Conservation (phyloP, 2,329 filamentous ascomycete species). For the Tolypocladium ophioglossoides region DNA sequence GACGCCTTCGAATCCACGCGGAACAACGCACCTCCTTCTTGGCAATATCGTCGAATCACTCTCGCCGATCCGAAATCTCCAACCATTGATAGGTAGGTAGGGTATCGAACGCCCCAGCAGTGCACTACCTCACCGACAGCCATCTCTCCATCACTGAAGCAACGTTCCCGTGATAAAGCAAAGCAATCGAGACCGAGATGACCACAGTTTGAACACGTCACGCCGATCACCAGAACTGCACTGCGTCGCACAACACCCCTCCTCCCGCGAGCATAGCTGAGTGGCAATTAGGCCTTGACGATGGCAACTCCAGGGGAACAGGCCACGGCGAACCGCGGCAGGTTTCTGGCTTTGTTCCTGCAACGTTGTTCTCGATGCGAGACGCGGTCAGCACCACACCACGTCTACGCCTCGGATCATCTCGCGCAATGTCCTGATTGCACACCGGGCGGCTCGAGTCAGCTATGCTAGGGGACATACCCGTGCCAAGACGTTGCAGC, state of each 20-base stretch:
- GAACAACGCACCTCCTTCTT: background rate
- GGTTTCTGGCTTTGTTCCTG: background rate
- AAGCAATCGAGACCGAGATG: background rate
- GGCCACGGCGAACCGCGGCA: background rate
- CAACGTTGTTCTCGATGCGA: background rate
- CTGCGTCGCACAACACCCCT: background rate
- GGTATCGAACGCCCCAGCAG: background rate
- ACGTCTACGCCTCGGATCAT: background rate
- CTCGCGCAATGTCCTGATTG: background rate
- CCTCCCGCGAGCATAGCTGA: background rate
- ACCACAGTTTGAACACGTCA: background rate
- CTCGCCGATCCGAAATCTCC: background rate
- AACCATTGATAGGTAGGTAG: background rate
- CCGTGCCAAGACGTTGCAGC: background rate
- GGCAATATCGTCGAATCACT: background rate
- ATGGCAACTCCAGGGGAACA: background rate
- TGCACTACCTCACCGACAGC: too few species aligned
- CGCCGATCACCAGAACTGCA: background rate
- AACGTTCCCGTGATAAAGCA: background rate
- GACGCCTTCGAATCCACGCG: background rate
- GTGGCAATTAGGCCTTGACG: too few species aligned
- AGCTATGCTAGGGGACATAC: background rate
- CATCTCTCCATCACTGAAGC: too few species aligned
- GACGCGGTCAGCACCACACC: background rate
- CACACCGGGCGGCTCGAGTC: background rate